Evolutionary conservation across 768 basidiomycete species (phyloP).

Genomic region (Tubosaeta sp.): DNA sequence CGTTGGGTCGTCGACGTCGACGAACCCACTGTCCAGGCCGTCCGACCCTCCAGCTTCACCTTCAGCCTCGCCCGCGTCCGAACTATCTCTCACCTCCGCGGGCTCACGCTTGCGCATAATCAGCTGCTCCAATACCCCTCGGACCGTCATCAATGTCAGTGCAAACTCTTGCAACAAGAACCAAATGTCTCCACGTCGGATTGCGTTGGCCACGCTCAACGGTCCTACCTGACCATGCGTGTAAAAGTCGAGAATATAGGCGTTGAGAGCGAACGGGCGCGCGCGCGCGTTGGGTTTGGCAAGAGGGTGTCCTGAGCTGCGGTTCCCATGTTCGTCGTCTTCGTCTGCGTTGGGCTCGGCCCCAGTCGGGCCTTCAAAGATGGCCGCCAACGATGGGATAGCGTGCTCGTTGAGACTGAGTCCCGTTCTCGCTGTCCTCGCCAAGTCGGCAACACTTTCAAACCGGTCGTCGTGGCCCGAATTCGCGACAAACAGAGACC

Average conservation of each 20-base stretch:
- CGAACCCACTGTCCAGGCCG: conserved; percentile 33
- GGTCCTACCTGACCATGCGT: conserved; percentile 55
- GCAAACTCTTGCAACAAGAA: conserved; percentile 57
- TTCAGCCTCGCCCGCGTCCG: conserved; percentile 15
- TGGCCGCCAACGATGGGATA: conserved; percentile 49
- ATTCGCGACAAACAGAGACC: conserved; percentile 63
- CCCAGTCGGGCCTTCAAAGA: conserved; percentile 25
- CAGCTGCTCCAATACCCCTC: conserved; percentile 47
- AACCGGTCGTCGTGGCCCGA: conserved; percentile 64
- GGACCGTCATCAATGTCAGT: conserved; percentile 46
- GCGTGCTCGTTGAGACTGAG: conserved; percentile 55
- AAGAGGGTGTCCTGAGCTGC: background rate
- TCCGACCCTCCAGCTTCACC: conserved; percentile 6
- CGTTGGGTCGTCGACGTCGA: conserved; percentile 25
- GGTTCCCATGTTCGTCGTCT: background rate
- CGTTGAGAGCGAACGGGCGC: conserved; percentile 44
- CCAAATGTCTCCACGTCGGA: conserved; percentile 63
- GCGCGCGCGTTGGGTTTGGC: background rate
- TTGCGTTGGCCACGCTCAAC: conserved; percentile 50
- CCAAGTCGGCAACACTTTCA: conserved; percentile 46
- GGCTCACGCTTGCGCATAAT: conserved; percentile 27
- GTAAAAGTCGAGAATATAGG: conserved; percentile 67
- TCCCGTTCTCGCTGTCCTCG: conserved; percentile 46
- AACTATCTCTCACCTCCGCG: conserved; percentile 8
- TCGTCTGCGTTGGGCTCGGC: background rate